phyloP scores from a whole-genome alignment of 2,329 filamentous ascomycete genomes.

The Davidsoniella australis region DNA sequence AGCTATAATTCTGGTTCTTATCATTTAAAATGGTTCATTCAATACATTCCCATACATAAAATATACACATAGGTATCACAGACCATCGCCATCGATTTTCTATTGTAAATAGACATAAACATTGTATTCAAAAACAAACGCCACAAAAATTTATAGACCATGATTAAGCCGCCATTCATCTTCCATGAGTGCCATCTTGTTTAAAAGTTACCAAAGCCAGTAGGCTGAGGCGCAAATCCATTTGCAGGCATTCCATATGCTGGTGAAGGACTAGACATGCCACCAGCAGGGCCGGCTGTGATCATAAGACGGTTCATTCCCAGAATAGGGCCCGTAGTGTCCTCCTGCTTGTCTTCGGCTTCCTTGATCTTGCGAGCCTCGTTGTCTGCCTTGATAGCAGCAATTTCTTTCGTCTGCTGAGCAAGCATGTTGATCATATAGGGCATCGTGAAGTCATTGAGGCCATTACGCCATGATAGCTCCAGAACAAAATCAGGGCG shows the following conservation, averaged over 20 bases:
- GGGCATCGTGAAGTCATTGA: slow-evolving; percentile 96
- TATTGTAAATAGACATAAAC: not conserved
- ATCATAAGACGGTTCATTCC: slow-evolving; percentile 84
- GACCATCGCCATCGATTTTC: too few relatives aligned
- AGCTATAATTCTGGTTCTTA: too few relatives aligned
- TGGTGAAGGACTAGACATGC: slow-evolving; percentile 33
- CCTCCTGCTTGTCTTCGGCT: slow-evolving; percentile 57
- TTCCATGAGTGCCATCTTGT: not conserved
- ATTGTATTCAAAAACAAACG: slow-evolving; percentile 4
- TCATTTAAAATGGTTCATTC: too few relatives aligned
- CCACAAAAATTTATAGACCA: slow-evolving; percentile 7
- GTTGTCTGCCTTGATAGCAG: slow-evolving; percentile 81
- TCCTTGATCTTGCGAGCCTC: slow-evolving; percentile 78
- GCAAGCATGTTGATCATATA: slow-evolving; percentile 98
- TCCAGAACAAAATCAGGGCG: slow-evolving; percentile 85
- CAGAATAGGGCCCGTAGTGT: slow-evolving; percentile 86
- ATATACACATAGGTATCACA: too few relatives aligned
- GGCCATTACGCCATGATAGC: slow-evolving; percentile 88
- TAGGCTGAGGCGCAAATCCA: slow-evolving; percentile 77
- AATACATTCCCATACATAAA: too few relatives aligned
- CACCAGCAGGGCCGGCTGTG: slow-evolving; percentile 62
- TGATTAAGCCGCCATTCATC: slow-evolving; percentile 4
- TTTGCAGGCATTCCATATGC: slow-evolving; percentile 59
- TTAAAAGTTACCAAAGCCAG: slow-evolving; percentile 49
- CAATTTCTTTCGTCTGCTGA: slow-evolving; percentile 76